phyloP scores from a whole-genome alignment of 164 flowering plant genomes.

The Umbilicus rupestris region DNA sequence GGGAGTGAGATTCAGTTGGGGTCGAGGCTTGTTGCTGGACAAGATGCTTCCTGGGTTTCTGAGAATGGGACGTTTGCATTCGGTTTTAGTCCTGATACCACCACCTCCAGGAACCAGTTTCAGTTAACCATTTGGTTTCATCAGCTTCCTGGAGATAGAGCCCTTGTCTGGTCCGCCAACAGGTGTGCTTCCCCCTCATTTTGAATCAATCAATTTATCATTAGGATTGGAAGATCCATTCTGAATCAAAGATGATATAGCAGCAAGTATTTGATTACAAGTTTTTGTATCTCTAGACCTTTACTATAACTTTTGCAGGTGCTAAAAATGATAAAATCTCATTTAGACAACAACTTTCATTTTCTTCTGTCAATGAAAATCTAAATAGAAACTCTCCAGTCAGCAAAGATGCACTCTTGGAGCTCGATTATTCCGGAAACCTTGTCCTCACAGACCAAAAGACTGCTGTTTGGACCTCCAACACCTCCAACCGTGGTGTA shows the following conservation, averaged over 20 bases:
- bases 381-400: constrained; percentile 72
- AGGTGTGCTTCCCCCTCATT: constrained; percentile 30
- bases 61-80: constrained; percentile 75
- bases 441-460: constrained; percentile 43
- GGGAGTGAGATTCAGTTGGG: constrained; percentile 33
- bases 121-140: constrained; percentile 64
- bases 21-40: constrained; percentile 42
- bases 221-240: not conserved
- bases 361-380: constrained; percentile 33
- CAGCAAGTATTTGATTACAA: not conserved
- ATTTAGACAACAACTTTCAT: constrained; percentile 36
- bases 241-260: not conserved
- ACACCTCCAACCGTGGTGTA: constrained; percentile 50
- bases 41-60: constrained; percentile 48
- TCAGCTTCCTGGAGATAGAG: constrained; percentile 63
- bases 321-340: constrained; percentile 7
- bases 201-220: not conserved
- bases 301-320: constrained; percentile 36
- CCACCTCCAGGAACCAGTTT: constrained; percentile 20
- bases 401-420: constrained; percentile 48
- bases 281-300: constrained; percentile 10
- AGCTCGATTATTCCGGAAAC: constrained; percentile 65
- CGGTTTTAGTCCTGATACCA: constrained; percentile 36
- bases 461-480: constrained; percentile 54
- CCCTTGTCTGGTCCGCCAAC: constrained; percentile 71